Percentiles rank a stretch among this genome's conserved stretches.
Evolutionary conservation across 2,329 filamentous ascomycete species (phyloP).

Genomic region (Hypoxylon rubiginosum): DNA sequence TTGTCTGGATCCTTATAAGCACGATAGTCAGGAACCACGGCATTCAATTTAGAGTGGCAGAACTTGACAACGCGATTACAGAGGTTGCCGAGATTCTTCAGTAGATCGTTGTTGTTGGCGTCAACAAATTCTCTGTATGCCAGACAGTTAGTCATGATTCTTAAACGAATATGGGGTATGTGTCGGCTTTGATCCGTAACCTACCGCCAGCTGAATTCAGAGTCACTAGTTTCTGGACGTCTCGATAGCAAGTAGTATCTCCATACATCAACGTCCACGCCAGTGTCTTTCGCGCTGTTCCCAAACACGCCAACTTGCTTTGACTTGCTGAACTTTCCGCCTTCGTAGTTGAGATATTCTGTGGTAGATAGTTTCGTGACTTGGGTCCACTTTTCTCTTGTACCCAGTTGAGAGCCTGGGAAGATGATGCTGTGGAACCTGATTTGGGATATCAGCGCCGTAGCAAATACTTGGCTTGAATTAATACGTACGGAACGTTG

Average conservation of each 20-base stretch:
- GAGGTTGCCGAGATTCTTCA: constrained; percentile 78
- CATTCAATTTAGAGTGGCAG: constrained; percentile 73
- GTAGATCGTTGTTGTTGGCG: constrained; percentile 89
- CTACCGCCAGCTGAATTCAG: constrained; percentile 86
- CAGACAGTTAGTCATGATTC: constrained; percentile 46
- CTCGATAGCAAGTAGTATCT: constrained; percentile 90
- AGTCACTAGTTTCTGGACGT: constrained; percentile 86
- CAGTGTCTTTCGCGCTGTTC: constrained; percentile 88
- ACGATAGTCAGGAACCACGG: constrained; percentile 68
- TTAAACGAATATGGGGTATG: constrained; percentile 16
- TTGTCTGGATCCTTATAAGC: constrained; percentile 54
- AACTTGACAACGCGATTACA: constrained; percentile 67
- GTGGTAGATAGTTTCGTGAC: constrained; percentile 90
- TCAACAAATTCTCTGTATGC: constrained; percentile 74
- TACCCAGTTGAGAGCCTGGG: constrained; percentile 87
- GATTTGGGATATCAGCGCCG: constrained; percentile 15
- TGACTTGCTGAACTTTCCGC: constrained; percentile 93
- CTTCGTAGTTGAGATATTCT: constrained; percentile 90
- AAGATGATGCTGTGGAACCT: constrained; percentile 91
- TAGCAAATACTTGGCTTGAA: neutral
- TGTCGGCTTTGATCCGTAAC: neutral
- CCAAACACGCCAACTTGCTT: constrained; percentile 92
- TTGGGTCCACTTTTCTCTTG: constrained; percentile 88
- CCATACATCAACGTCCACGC: constrained; percentile 89
- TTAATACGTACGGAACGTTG: constrained; percentile 65